Conservation (phyloP, 2,329 filamentous ascomycete genomes). For the Pseudocercospora musae region DNA sequence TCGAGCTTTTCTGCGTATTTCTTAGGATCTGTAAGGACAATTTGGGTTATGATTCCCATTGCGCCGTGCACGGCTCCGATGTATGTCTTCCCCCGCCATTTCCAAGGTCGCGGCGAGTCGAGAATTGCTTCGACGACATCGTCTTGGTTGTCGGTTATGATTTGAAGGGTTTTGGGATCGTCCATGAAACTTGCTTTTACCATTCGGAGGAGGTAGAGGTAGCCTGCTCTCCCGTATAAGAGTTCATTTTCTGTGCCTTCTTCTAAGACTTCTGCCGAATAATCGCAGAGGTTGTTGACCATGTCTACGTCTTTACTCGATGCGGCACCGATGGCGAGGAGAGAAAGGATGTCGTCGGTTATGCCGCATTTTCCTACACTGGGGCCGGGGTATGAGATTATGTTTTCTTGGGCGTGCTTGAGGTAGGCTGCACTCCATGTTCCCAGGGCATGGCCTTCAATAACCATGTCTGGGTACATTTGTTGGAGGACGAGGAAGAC, state of each 20-base stretch:
- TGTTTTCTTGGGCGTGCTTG: constrained; percentile 49
- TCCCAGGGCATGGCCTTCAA: constrained; percentile 47
- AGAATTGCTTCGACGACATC: constrained; percentile 61
- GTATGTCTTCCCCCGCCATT: constrained; percentile 61
- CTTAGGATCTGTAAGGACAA: constrained; percentile 57
- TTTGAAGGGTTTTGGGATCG: constrained; percentile 49
- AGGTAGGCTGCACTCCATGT: constrained; percentile 51
- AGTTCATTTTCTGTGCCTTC: constrained; percentile 57
- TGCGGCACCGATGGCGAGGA: constrained; percentile 50
- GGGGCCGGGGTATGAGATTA: constrained; percentile 49
- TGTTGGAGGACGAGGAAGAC: constrained; percentile 50
- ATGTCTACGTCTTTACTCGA: constrained; percentile 50
- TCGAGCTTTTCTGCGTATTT: constrained; percentile 55
- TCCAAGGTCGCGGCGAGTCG: constrained; percentile 55
- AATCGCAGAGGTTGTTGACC: constrained; percentile 50
- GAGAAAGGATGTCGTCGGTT: constrained; percentile 50
- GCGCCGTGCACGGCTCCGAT: constrained; percentile 66
- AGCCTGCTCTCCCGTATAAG: constrained; percentile 64
- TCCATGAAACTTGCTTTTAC: constrained; percentile 57
- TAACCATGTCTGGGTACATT: constrained; percentile 46
- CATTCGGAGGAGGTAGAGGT: constrained; percentile 64
- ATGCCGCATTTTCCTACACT: constrained; percentile 47
- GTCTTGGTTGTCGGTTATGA: constrained; percentile 52
- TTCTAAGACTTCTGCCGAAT: constrained; percentile 47
- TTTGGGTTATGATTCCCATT: constrained; percentile 68